Conservation (phyloP, 345 rosid genomes). For the Eutrema japonicum region DNA sequence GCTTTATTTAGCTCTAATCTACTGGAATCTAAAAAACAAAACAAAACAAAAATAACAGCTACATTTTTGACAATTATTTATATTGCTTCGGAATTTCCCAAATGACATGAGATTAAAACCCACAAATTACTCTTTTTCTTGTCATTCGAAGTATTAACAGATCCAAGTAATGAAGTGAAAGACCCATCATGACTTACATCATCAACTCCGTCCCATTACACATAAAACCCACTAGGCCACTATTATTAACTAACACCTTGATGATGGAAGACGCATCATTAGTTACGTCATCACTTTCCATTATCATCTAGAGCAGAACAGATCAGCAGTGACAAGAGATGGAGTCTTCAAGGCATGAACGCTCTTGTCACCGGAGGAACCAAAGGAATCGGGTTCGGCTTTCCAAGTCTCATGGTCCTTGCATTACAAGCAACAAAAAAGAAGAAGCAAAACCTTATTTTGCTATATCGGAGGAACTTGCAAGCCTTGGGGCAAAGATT, state of each 20-base stretch:
- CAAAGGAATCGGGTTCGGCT: conserved; percentile 26
- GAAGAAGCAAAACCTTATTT: too few species aligned
- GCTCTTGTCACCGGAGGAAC: conserved; percentile 35
- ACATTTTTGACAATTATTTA: conserved; percentile 8
- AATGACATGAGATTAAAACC: neutral
- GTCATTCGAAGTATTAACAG: too few species aligned
- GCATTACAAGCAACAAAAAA: conserved; percentile 3
- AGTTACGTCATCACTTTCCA: conserved; percentile 6
- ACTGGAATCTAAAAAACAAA: neutral
- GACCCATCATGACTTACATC: neutral
- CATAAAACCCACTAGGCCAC: neutral
- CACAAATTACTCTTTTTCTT: neutral
- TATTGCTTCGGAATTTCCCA: neutral
- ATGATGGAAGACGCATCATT: conserved; percentile 1
- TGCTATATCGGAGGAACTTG: neutral
- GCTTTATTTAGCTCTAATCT: conserved; percentile 21
- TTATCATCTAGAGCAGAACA: neutral
- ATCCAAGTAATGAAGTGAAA: neutral
- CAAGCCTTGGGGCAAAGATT: conserved; percentile 17
- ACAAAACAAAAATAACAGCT: neutral
- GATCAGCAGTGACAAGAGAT: conserved; percentile 1
- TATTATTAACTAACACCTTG: neutral
- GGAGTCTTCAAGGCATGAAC: conserved; percentile 35
- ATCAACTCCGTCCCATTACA: neutral
- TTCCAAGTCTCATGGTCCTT: conserved; percentile 13